Percentiles rank a stretch among this genome's conserved stretches.
These are phyloP conservation scores for Nigrospora osmanthi DNA, from an alignment of 2,329 filamentous ascomycete species.

Conservation along the genomic window DNA sequence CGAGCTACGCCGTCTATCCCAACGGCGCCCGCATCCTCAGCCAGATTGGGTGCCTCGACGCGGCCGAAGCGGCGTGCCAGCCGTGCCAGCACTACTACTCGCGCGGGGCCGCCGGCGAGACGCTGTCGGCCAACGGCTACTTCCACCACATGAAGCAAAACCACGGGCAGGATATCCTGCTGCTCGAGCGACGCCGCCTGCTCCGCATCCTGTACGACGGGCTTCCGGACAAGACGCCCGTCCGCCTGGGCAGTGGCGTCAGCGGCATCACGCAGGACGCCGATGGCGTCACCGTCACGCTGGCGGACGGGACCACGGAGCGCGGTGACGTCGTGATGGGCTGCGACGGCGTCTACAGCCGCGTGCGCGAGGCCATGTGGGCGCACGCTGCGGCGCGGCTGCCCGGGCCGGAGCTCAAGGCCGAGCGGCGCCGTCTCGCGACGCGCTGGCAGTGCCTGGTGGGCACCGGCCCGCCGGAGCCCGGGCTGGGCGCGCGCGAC, in stretches of 20 bases:
- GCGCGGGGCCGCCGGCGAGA: neutral
- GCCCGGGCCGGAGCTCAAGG: constrained; percentile 4
- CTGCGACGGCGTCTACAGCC: constrained; percentile 8
- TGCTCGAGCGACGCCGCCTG: neutral
- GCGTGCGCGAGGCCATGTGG: constrained; percentile 13
- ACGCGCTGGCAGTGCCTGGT: constrained; percentile 21
- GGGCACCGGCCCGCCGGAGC: constrained; percentile 6
- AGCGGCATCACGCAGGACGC: neutral
- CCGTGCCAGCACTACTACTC: neutral
- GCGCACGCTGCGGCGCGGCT: constrained; percentile 7
- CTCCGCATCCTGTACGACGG: neutral
- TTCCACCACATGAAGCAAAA: neutral
- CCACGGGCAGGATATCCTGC: neutral
- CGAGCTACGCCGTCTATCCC: constrained; percentile 6
- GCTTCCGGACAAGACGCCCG: constrained; percentile 1
- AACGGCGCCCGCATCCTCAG: constrained; percentile 5
- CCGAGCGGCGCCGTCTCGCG: constrained; percentile 1
- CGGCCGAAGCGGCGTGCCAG: neutral
- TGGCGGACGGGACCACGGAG: constrained; percentile 6
- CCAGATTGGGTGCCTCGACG: constrained; percentile 4
- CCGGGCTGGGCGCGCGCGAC: neutral
- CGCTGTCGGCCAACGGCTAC: neutral
- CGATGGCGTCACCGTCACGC: constrained; percentile 4
- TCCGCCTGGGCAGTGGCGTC: constrained; percentile 1
- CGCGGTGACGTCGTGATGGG: constrained; percentile 8